Base-by-base conservation (phyloP, 2,329 filamentous ascomycete genomes). In the Onygenales sp. region DNA sequence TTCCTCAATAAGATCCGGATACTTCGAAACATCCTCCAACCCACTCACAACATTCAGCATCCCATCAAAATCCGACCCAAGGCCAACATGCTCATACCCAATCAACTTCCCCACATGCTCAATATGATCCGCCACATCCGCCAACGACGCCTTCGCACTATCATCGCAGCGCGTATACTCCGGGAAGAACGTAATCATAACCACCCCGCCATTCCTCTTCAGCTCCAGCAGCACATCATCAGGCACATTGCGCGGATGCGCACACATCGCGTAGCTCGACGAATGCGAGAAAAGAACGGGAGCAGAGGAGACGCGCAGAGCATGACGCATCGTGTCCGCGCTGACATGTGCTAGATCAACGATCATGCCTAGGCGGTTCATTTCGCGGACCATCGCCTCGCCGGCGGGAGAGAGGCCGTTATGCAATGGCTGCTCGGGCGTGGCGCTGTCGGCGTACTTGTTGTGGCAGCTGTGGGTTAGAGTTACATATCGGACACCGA, bases 401-500 rank as follows among this genome's bases (percentile, higher is more conserved):
- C 92, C 92, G 1, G 78, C 77, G 0, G 78, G 74, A 55, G 86
- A 92, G 1, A 97, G 76, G 2, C 92, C 92, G 68, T 55, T 80
- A 75, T 68, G 70, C 17, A 65, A 55, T 31, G 64, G 65, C 41
- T 65, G 38, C 65, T 71, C 51, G 17, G 65, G 54, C 50, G 93
- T 70, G 2, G 91, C 91, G 3, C 90, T 87, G 66, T 96, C 92
- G 48, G 90, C 89, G 68, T 87, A 96, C 49, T 77, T 80, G 71
- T 95, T 97, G 69, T 94, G 88, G 71, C 91, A 96, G 69, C 95
- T 95, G 75, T 95, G 92, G 2, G 89, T 95, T 13, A 97, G 74
- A 0, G 91, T 96, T 14, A 85, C 84, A 64, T 96, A 96, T 49
- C 89, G 84, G 5, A 91, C 90, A 1, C 92, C 92, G 2, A 95